Evolutionary conservation across 2,329 filamentous ascomycete genomes (phyloP), one percentile per base, ranked within the genome.

Genomic region (Microcera coccophila): DNA sequence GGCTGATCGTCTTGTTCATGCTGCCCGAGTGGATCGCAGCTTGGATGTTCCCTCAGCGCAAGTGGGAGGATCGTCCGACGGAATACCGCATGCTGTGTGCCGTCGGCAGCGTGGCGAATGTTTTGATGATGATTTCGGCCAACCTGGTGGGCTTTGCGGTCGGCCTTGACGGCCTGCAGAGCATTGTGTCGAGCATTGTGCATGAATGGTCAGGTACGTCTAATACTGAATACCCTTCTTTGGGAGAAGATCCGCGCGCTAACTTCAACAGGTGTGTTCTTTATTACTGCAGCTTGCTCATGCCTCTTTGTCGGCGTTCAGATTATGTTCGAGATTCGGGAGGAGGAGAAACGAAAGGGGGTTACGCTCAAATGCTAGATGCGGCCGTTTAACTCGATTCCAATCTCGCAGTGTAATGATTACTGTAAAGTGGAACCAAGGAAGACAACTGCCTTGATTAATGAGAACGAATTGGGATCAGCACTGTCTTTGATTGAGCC

Each of bases 91-190:
- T 90, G 64, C 62, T 97, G 3, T 90, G 86, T 63, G 87, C 86
- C 5, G 64, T 87, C 14, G 93, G 91, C 3, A 88, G 82, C 0
- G 87, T 96, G 3, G 79, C 69, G 1, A 96, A 96, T 56, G 77
- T 95, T 18, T 68, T 97, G 36, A 90, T 96, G 85, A 93, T 98
- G 86, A 95, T 97, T 78, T 77, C 79, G 34, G 93, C 91, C 14
- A 98, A 98, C 62, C 70, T 98, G 15, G 90, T 98, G 10, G 93
- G 93, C 0, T 98, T 97, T 66, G 93, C 91, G 0, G 77, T 98
- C 11, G 94, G 94, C 0, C 53, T 96, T 38, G 93, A 98, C 60
- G 93, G 94, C 0, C 56, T 97, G 60, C 79, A 86, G 64, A 85
- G 78, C 21, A 80, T 97, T 38, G 63, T 95, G 9, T 72, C 74